Evolutionary conservation across 192 early-diverging fungal genomes (phyloP), one percentile per base, ranked within the genome.

Genomic region (Podila verticillata): DNA sequence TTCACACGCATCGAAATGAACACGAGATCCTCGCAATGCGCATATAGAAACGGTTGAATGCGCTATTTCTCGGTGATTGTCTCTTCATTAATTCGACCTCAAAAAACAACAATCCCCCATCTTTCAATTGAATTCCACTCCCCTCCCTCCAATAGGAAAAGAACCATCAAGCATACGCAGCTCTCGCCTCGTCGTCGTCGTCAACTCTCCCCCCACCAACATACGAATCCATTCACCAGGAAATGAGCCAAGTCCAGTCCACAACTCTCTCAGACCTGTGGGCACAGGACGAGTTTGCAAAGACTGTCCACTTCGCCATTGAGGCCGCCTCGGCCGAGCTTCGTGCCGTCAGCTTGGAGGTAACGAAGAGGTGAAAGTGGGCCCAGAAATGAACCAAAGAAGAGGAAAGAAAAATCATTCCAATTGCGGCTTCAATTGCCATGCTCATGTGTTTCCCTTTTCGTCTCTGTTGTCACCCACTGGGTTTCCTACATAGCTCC

Each of bases 291-390:
- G 72, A 82, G 28, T 75, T 74, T 63, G 82, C 71, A 39, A 68
- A 79, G 36, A 64, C 68, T 0, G 69, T 75, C 7, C 61, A 73
- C 29, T 32, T 72, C 32, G 77, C 83, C 9, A 84, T 84, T 62
- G 83, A 81, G n/a, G 57, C 34, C 7, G 73, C 75, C 57, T 81
- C 77, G 5, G 56, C 60, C 4, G 81, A 88, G 47, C 72, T 88
- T 13, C 65, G 84, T 57, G 68, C 74, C 9, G 83, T 88, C 36
- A 86, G 84, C 54, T 65, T 88, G 68, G 61, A 84, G 72, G 84
- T 88, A 57, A 17, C n/a, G n/a, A n/a, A n/a, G n/a, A n/a, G n/a
- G 17, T 6, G 7, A 57, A 13, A 7, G 24, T n/a, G n/a, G n/a
- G n/a, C n/a, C n/a, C n/a, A n/a, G 28, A 22, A 28, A 29, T 4